Base-by-base conservation (phyloP, 2,329 filamentous ascomycete species). In the Pseudogymnoascus sp. region DNA sequence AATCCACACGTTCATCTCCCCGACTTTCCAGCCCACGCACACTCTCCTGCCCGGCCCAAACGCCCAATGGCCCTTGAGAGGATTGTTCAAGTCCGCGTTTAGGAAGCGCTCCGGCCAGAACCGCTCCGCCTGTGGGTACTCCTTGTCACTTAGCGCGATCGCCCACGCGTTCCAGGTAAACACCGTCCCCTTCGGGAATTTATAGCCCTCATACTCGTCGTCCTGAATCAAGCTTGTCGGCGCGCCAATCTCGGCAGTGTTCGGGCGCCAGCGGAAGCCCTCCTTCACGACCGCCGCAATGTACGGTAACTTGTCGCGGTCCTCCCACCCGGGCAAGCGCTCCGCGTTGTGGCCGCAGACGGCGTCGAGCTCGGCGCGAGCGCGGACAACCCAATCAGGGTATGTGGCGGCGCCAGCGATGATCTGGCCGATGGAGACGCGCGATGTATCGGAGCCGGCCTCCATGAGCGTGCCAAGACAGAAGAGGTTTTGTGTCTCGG, bases 41-140 rank as follows among this genome's bases (percentile, higher is more conserved):
- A 74, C 65, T n/a, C 75, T 68, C 11, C 75, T 65, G 5, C 74
- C 75, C 36, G 67, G 69, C 1, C 75, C 75, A 70, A 76, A 76
- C 21, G 70, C 66, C 71, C 70, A 75, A 21, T 73, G 68, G 3
- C 72, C 72, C 62, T 75, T 71, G 2, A 68, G 38, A 0, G 68
- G 49, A 62, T 74, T 71, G 4, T 77, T 70, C 6, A 78, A 64
- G 42, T 74, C 74, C 14, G 73, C 63, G 63, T 81, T 78, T 37
- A 82, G 70, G 75, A 79, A 81, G 36, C 79, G 74, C 66, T 80
- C 78, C 3, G 79, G 78, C 53, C 75, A 74, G 68, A 76, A 82
- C 16, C 69, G 73, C 23, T 79, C 75, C 25, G 79, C 77, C 63
- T 80, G 75, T 5, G 76, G 75, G 67, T 82, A 82, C 64, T 80